These are phyloP conservation scores for Cutaneotrichosporon cutaneum DNA, from an alignment of 1,284 basidiomycete genomes.

Conservation along the genomic window DNA sequence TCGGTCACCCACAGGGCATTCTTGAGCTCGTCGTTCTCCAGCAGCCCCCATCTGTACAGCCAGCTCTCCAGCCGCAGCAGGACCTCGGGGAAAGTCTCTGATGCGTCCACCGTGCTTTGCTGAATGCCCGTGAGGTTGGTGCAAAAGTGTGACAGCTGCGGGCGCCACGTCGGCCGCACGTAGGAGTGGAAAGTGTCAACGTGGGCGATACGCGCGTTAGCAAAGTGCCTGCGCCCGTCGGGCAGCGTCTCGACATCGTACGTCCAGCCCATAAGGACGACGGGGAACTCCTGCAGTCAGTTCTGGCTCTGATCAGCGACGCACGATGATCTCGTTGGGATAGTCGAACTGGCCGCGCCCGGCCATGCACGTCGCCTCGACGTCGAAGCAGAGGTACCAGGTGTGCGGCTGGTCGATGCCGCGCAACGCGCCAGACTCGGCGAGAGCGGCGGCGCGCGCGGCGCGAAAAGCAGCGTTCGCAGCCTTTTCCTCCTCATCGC, in stretches of 20 bases:
- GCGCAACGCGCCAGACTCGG: background rate
- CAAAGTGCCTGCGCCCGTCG: background rate
- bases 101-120: slow-evolving; percentile 77
- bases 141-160: slow-evolving; percentile 78
- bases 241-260: slow-evolving; percentile 56
- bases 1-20: slow-evolving; percentile 58
- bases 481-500: slow-evolving; percentile 5
- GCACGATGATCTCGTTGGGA: slow-evolving; percentile 90
- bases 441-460: background rate
- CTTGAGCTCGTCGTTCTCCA: slow-evolving; percentile 43
- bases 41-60: slow-evolving; percentile 57
- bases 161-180: slow-evolving; percentile 83
- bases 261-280: slow-evolving; percentile 80
- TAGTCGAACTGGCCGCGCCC: slow-evolving; percentile 63
- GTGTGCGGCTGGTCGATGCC: slow-evolving; percentile 38
- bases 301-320: slow-evolving; percentile 18
- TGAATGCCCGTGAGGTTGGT: slow-evolving; percentile 83
- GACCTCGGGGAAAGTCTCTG: slow-evolving; percentile 73
- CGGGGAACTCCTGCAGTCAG: slow-evolving; percentile 51
- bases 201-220: slow-evolving; percentile 22
- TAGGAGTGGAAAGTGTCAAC: slow-evolving; percentile 77
- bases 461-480: background rate
- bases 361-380: slow-evolving; percentile 85
- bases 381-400: slow-evolving; percentile 57
- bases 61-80: slow-evolving; percentile 67